These are phyloP conservation scores for Ambrosia trifida DNA, from an alignment of 129 eudicot genomes.

Conservation along the genomic window DNA sequence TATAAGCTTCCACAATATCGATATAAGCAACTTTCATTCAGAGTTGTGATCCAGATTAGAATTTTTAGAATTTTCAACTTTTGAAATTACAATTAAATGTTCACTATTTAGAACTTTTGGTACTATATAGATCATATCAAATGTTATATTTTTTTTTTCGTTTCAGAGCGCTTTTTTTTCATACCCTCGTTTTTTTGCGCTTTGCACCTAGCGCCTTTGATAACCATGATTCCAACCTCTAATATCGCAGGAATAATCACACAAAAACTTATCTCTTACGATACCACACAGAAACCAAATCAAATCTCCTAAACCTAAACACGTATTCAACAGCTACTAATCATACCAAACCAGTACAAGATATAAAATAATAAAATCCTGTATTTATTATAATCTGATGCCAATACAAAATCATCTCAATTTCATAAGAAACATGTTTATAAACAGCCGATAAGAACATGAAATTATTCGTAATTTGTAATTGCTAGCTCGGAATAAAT, in stretches of 20 bases:
- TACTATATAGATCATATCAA: too few species aligned
- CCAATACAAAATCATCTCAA: neutral
- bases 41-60: too few species aligned
- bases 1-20: too few species aligned
- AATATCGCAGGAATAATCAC: neutral
- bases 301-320: neutral
- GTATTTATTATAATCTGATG: neutral
- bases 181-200: too few species aligned
- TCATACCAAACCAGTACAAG: neutral
- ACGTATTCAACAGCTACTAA: neutral
- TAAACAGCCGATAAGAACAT: neutral
- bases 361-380: neutral
- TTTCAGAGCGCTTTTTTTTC: too few species aligned
- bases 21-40: too few species aligned
- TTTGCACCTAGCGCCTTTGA: too few species aligned
- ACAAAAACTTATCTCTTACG: neutral
- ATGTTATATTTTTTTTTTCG: too few species aligned
- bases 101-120: too few species aligned
- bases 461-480: neutral
- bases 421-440: neutral
- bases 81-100: too few species aligned
- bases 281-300: constrained; percentile 11
- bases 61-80: too few species aligned
- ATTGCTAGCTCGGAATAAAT: neutral
- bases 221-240: too few species aligned